Base-by-base conservation (phyloP, 768 basidiomycete genomes). In the Calocybe indica region DNA sequence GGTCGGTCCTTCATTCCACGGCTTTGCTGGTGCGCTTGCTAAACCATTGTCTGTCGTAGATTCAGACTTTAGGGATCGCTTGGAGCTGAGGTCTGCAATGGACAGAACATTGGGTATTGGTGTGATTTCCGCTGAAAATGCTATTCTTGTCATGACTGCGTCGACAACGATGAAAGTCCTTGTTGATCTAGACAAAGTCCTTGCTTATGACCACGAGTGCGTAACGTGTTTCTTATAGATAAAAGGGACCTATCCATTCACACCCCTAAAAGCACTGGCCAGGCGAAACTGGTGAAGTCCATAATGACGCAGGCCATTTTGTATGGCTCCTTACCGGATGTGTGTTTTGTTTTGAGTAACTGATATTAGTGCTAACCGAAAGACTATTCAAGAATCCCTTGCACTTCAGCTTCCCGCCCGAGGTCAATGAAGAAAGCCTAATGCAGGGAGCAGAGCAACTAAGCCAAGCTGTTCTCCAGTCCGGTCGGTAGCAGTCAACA, bases 241-340 rank as follows among this genome's bases (percentile, higher is more conserved):
- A 22, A 22, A 22, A 22, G 22, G 22, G 22, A 22, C 15, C 11
- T 14, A 5, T 45, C 15, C 10, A 39, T 37, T 14, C 31, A 43
- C 9, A 53, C 39, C 12, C 1, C 33, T 29, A 14, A 35, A 47
- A 85, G 82, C 44, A 79, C 72, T 47, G 88, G 82, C 50, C 76
- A 69, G 37, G 80, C 84, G 2, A 76, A 77, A 48, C 67, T 91
- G 22, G 78, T 90, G 59, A 85, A 85, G 62, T 82, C 85, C 7
- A 86, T 80, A 22, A 83, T 92, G 82, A 86, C 80, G 39, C 87
- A 91, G 58, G 88, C 88, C 8, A 88, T 91, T 52, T 59, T 90
- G 32, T 90, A 89, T 58, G 85, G 85, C 9, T 74, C 84, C 28
- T 69, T 81, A 54, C 71, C 82, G 15, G 75, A 82, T 59, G 84